Base-by-base conservation (phyloP, 306 rosid species). In the Mimosa pudica region DNA sequence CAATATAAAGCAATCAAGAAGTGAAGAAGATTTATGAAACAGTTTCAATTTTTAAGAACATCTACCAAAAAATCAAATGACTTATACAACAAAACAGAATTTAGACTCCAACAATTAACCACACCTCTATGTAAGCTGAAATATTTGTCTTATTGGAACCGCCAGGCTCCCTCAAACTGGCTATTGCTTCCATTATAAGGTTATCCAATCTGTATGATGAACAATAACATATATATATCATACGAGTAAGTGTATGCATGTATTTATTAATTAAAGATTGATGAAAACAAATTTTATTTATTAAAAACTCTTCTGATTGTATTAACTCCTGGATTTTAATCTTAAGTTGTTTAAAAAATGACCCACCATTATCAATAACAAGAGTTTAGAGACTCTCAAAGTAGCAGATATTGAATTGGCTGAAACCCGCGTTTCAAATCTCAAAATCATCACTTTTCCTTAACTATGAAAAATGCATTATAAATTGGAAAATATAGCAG, bases 81-180 rank as follows among this genome's bases (percentile, higher is more conserved):
- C 49, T 12, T 49, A 62, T 62, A 8, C 36, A 76, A 77, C 12
- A 10, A 62, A 83, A 81, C 52, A n/a, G 52, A 73, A 66, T 16
- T 68, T 69, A 55, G 51, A 41, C 11, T 70, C 42, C 61, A 35
- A 47, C 74, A 73, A 35, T 13, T 48, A 79, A 64, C 30, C 18
- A 66, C 86, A 95, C 99, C 99, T 90, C 97, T 14, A 95, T 95
- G 82, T 91, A 95, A 18, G 94, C 78, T 33, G 93, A 90, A 82
- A 95, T 95, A 61, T 88, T 62, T 54, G 98, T 93, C 89, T 91
- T 95, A 80, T 91, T 93, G 77, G 99, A 93, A 68, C 99, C 98
- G 46, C 93, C 89, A 44, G 83, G 85, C 86, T 95, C 99, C 85
- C 85, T 90, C 86, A 95, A 82, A 83, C 78, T 83, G 81, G 87